These are phyloP conservation scores for Amphicarpaea edgeworthii DNA, from an alignment of 306 rosid species.

Conservation along the genomic window DNA sequence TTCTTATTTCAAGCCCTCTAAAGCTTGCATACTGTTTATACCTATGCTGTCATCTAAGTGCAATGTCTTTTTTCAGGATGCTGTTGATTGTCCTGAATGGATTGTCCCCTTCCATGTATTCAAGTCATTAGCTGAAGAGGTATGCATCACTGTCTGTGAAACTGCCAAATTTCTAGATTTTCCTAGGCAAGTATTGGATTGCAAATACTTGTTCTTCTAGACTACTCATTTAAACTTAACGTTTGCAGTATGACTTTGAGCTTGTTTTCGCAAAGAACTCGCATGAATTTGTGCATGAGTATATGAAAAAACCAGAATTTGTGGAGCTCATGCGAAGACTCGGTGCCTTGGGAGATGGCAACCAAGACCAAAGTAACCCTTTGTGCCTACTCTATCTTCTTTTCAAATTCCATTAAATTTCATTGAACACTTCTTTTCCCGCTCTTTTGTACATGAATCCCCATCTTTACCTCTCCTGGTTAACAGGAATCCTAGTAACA, in stretches of 20 bases:
- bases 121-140: slow-evolving; percentile 94
- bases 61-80: slow-evolving; percentile 69
- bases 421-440: slow-evolving; percentile 2
- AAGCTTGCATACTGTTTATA: not conserved
- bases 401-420: not conserved
- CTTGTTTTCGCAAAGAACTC: slow-evolving; percentile 86
- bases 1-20: not conserved
- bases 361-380: slow-evolving; percentile 81
- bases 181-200: not conserved
- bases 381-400: slow-evolving; percentile 2
- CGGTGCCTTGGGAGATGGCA: slow-evolving; percentile 98
- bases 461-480: not conserved
- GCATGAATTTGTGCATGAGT: slow-evolving; percentile 82
- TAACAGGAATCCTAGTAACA: not conserved
- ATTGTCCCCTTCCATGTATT: slow-evolving; percentile 87
- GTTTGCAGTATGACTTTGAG: slow-evolving; percentile 85
- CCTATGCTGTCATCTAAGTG: slow-evolving; percentile 13
- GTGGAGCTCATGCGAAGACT: slow-evolving; percentile 93
- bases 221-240: slow-evolving; percentile 9
- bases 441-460: not conserved
- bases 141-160: slow-evolving; percentile 45
- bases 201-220: slow-evolving; percentile 22
- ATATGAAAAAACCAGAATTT: slow-evolving; percentile 77
- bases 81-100: slow-evolving; percentile 99
- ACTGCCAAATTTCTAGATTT: slow-evolving; percentile 14